Base-by-base conservation (phyloP, 139 green algal genomes). In the Zygnema circumcarinatum region DNA sequence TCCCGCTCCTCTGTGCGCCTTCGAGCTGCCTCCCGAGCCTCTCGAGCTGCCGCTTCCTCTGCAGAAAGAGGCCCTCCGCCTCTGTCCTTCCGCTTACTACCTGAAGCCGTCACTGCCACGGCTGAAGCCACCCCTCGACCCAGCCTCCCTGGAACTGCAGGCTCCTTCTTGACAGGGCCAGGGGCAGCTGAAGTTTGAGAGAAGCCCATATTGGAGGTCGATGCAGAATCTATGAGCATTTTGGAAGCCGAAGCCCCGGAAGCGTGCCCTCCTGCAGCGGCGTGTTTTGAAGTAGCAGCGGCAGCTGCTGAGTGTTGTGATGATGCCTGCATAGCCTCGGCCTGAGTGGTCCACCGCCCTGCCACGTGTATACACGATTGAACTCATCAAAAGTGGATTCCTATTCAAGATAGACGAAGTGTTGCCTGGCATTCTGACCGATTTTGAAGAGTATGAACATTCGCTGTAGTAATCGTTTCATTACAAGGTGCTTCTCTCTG, bases 1-100 rank as follows among this genome's bases (percentile, higher is more conserved):
- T 81, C 74, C 2, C 74, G 1, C 74, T 81, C 74, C 74, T 73
- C 25, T 3, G n/a, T 81, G 16, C 74, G 42, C 74, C 74, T 81
- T 32, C 74, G 3, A 29, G 74, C 74, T 41, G 74, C 74, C 74
- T 81, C 74, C 32, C 74, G 41, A 41, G 74, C 74, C 41, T 47
- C 74, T 0, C 41, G 7, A 2, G 74, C 74, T 52, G 32, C 35
- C 2, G 32, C 74, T 21, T 81, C 74, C 33, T 81, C 74, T 31
- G 33, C 74, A 73, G 47, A 62, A 62, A 62, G 7, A 62, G 47
- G 47, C 16, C 47, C 47, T 62, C 32, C 35, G n/a, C 42, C 1
- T 31, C 47, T 81, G 3, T 53, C n/a, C 31, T 53, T 53, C 74
- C 74, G 31, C 74, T 81, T 81, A 47, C 31, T 73, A 47, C 39